These are phyloP conservation scores for Fusarium sp. DNA, from an alignment of 2,329 filamentous ascomycete species.

Conservation along the genomic window DNA sequence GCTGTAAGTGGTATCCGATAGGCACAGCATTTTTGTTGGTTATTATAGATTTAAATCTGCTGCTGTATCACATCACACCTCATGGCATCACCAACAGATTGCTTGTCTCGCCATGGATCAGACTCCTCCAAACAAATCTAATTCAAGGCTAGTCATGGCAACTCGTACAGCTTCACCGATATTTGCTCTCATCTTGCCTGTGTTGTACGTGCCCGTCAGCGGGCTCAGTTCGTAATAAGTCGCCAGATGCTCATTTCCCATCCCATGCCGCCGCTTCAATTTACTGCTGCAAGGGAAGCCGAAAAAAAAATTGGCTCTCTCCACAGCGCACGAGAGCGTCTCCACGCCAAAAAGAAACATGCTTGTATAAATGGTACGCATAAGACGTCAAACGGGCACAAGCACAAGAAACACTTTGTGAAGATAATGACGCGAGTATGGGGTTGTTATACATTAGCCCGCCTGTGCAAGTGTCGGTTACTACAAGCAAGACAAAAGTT, in stretches of 20 bases:
- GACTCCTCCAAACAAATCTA: constrained; percentile 21
- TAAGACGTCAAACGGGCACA: constrained; percentile 22
- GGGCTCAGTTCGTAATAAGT: constrained; percentile 16
- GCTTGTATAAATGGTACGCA: constrained; percentile 33
- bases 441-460: constrained; percentile 16
- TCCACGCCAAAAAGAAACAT: constrained; percentile 28
- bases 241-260: constrained; percentile 41
- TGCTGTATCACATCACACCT: constrained; percentile 25
- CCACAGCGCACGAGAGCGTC: constrained; percentile 23
- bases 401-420: constrained; percentile 34
- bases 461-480: constrained; percentile 3
- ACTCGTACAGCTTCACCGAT: constrained; percentile 36
- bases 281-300: constrained; percentile 42
- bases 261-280: constrained; percentile 39
- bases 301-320: constrained; percentile 25
- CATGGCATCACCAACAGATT: constrained; percentile 34
- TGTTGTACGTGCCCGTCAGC: constrained; percentile 29
- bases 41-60: constrained; percentile 28
- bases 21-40: background rate
- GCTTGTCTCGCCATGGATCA: constrained; percentile 25
- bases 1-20: background rate
- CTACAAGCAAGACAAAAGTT: constrained; percentile 3
- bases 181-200: constrained; percentile 19
- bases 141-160: constrained; percentile 11
- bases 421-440: constrained; percentile 33